Percentiles rank a stretch among this genome's conserved stretches.
These are phyloP conservation scores for Dendrobium catenatum DNA, from an alignment of 106 monocot genomes.

Conservation along the genomic window DNA sequence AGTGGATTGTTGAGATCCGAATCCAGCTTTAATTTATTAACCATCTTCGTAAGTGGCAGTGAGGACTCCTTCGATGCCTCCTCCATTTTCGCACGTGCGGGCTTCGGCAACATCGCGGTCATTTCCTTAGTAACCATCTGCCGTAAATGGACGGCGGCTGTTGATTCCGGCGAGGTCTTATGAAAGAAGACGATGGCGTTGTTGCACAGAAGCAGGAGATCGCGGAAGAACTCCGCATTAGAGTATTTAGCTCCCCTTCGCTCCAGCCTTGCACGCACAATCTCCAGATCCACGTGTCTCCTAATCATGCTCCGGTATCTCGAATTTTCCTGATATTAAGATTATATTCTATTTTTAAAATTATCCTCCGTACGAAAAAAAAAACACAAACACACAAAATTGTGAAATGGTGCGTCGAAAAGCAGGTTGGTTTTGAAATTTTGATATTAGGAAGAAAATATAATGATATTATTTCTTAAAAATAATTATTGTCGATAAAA, in stretches of 20 bases:
- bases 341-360: too few relatives aligned
- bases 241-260: conserved; percentile 23
- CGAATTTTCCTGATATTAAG: conserved; percentile 33
- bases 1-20: conserved; percentile 5
- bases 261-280: conserved; percentile 37
- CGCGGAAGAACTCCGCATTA: conserved; percentile 46
- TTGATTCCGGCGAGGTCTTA: conserved; percentile 32
- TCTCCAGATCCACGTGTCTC: conserved; percentile 79
- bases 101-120: conserved; percentile 1
- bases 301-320: conserved; percentile 45
- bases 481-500: background rate
- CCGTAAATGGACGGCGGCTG: conserved; percentile 47
- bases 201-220: conserved; percentile 69
- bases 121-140: conserved; percentile 32
- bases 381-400: too few relatives aligned
- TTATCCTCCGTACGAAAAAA: too few relatives aligned
- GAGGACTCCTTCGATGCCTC: background rate
- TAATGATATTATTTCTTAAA: background rate
- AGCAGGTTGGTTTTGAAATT: too few relatives aligned
- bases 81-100: background rate
- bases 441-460: too few relatives aligned
- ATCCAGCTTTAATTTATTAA: conserved; percentile 7
- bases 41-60: background rate
- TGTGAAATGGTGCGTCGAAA: too few relatives aligned
- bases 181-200: conserved; percentile 82